Evolutionary conservation across 225 moss, liverwort and hornwort species (phyloP).

Genomic region (Neckera pumila): DNA sequence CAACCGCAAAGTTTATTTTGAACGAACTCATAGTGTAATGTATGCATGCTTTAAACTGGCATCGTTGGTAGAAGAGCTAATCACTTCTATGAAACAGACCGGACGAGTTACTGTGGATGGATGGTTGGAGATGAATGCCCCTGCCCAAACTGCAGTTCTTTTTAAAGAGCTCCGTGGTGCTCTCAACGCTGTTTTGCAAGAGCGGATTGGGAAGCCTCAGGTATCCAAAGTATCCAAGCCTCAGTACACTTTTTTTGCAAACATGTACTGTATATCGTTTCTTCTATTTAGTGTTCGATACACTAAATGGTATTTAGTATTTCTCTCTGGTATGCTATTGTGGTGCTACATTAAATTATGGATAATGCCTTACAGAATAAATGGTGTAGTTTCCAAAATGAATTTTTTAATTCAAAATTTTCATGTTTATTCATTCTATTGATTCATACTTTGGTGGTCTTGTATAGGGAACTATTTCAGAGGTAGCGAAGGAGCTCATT

Average conservation of each 20-base stretch:
- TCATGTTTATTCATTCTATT: neutral
- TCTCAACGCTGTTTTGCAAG: conserved; percentile 67
- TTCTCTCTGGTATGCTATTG: neutral
- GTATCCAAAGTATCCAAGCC: conserved; percentile 15
- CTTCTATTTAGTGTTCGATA: neutral
- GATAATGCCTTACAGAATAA: neutral
- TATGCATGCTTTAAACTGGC: neutral
- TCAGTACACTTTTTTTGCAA: neutral
- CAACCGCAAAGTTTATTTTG: too few relatives aligned
- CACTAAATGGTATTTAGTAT: neutral
- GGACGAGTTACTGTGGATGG: conserved; percentile 89
- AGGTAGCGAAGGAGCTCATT: conserved; percentile 72
- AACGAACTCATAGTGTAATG: neutral
- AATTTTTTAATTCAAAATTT: neutral
- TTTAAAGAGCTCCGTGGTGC: conserved; percentile 86
- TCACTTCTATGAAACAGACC: conserved; percentile 35
- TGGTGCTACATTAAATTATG: neutral
- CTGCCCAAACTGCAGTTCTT: conserved; percentile 91
- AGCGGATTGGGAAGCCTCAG: conserved; percentile 83
- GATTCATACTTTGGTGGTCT: neutral
- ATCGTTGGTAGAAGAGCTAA: neutral
- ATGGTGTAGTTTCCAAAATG: neutral
- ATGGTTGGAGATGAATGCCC: conserved; percentile 98
- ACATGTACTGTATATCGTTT: neutral
- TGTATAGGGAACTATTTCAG: conserved; percentile 67